Evolutionary conservation across 1,284 basidiomycete genomes (phyloP), one percentile per base, ranked within the genome.

Genomic region (Rhodofomes roseus): DNA sequence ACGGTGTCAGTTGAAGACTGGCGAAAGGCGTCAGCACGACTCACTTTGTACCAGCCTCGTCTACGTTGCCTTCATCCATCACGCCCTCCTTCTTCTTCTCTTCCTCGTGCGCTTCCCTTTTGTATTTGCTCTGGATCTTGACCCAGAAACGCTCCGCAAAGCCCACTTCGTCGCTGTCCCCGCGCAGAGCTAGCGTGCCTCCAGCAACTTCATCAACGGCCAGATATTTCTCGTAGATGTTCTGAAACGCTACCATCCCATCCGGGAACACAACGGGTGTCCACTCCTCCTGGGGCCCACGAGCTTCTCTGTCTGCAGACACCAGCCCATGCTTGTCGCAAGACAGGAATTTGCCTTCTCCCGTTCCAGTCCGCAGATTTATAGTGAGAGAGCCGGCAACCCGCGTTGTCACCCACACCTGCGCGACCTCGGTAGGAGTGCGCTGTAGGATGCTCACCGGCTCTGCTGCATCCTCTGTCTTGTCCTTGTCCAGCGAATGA

Each of bases 91-190:
- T 87, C 74, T 83, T 85, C 77, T 89, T 90, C 77, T 84, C 89
- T 71, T 90, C 87, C 72, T 92, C 86, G 52, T 89, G 79, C 4
- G 92, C 93, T 72, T 96, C 94, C 68, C 85, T 83, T 76, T 95
- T 90, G 75, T 92, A 96, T 71, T 93, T 93, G 74, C 83, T 86
- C 77, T 97, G 95, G 52, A 96, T 89, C 76, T 95, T 95, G 58
- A 96, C 84, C 82, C 86, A 89, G 72, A 95, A 93, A 14, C 87
- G 79, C 70, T 96, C 93, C 43, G 79, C 78, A 65, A 93, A 93
- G 4, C 90, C 93, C 18, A 90, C 83, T 62, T 85, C 84, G 53
- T 95, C 92, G 61, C 86, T 89, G 69, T 96, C 94, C 14, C 89
- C 92, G 55, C 95, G 80, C 22, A 97, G 74, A 61, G 89, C 82